Percentiles rank a stretch among this genome's conserved stretches.
Evolutionary conservation across 129 eudicot genomes (phyloP).

Genomic region (Saposhnikovia divaricata): DNA sequence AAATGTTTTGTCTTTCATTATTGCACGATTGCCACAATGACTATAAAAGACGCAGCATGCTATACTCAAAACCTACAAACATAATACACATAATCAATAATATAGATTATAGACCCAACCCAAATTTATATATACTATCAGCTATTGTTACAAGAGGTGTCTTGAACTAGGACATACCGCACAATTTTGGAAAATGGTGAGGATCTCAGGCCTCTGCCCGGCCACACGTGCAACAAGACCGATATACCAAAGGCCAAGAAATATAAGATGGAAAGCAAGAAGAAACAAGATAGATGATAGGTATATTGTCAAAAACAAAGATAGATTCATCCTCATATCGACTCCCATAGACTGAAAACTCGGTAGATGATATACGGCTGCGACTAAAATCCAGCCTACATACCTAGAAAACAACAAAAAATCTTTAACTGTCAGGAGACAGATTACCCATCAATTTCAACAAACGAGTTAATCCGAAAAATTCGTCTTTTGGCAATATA

Average conservation of each 20-base stretch:
- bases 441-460: background rate
- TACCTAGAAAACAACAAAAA: constrained; percentile 49
- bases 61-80: constrained; percentile 83
- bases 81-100: constrained; percentile 11
- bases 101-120: constrained; percentile 20
- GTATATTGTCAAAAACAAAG: constrained; percentile 74
- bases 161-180: constrained; percentile 47
- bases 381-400: constrained; percentile 85
- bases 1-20: constrained; percentile 58
- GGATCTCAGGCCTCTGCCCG: constrained; percentile 73
- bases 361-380: constrained; percentile 94
- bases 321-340: constrained; percentile 96
- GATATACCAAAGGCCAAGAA: constrained; percentile 86
- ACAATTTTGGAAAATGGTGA: constrained; percentile 91
- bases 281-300: constrained; percentile 84
- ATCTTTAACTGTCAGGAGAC: background rate
- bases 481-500: background rate
- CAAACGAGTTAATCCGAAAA: background rate
- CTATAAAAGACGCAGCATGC: constrained; percentile 99
- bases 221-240: constrained; percentile 99
- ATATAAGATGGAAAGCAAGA: constrained; percentile 72
- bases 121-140: background rate
- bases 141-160: background rate
- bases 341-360: constrained; percentile 99
- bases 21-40: constrained; percentile 96